Conservation (phyloP, 352 stramenopile species). For the Globisporangium emineosum region DNA sequence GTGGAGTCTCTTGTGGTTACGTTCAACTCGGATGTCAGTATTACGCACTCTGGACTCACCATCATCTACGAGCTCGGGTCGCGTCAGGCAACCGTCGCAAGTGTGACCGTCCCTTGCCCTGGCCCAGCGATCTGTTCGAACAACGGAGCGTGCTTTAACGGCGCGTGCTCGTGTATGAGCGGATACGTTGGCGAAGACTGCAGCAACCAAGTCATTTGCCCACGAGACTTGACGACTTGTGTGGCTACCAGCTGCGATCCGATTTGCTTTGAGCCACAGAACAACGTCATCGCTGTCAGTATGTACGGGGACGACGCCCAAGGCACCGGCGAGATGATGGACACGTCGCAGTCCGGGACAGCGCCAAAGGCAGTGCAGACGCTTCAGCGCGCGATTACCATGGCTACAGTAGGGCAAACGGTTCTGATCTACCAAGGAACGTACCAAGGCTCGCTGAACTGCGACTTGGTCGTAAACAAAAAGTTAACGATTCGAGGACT, state of each 20-base stretch:
- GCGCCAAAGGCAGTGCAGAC: constrained; percentile 51
- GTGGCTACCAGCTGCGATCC: constrained; percentile 29
- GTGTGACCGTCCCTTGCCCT: constrained; percentile 33
- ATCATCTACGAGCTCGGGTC: constrained; percentile 39
- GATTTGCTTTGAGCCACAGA: constrained; percentile 29
- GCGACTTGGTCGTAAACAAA: constrained; percentile 26
- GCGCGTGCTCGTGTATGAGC: constrained; percentile 47
- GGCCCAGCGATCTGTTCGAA: constrained; percentile 33
- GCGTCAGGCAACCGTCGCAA: neutral
- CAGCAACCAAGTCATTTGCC: constrained; percentile 53
- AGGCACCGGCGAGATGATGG: constrained; percentile 55
- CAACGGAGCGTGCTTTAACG: constrained; percentile 45
- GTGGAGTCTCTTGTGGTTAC: constrained; percentile 34
- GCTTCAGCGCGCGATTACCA: constrained; percentile 35
- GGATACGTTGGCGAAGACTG: constrained; percentile 63
- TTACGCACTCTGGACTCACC: constrained; percentile 38
- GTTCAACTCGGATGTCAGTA: constrained; percentile 41
- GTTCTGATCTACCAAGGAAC: constrained; percentile 55
- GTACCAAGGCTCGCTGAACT: constrained; percentile 37
- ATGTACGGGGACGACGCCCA: constrained; percentile 42
- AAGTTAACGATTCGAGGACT: constrained; percentile 42
- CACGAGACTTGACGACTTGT: constrained; percentile 22
- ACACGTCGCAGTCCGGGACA: constrained; percentile 38
- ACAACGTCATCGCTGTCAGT: constrained; percentile 48
- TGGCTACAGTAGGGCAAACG: constrained; percentile 27